Evolutionary conservation across 2,329 filamentous ascomycete species (phyloP), one percentile per base, ranked within the genome.

Genomic region (Cordyceps cicadae): DNA sequence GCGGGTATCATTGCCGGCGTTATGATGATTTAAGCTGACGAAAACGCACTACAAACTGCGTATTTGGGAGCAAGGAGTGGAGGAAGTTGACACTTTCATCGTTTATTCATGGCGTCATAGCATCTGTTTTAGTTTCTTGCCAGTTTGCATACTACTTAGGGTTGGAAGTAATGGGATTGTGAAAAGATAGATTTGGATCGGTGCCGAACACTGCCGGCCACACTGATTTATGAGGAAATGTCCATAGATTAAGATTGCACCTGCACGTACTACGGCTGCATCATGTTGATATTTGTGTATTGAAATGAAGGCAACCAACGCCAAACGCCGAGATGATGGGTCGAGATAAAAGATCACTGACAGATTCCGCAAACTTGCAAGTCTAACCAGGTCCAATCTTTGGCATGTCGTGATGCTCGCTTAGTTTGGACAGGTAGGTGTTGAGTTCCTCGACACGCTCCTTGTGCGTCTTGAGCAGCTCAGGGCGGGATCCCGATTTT

Each of bases 381-480:
- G 21, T 52, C 72, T 75, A 86, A 45, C 83, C 83, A 0, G 83
- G 83, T 12, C 83, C 83, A 61, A 86, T 86, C 76, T 85, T 85
- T 67, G 83, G 83, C 92, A 99, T 99, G 72, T 99, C 94, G 74
- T 99, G 93, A 76, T 99, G 94, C 76, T 99, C 94, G 75, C 90
- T 96, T 69, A 99, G 76, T 66, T 87, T 89, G 65, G 90, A 94
- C 41, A 99, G 78, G 72, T 97, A 97, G 64, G 89, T 90, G 72
- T 99, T 99, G 67, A 97, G 78, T 72, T 97, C 92, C 73, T 97
- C 92, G 49, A 99, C 93, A 12, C 91, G 86, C 77, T 99, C 90
- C 73, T 97, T 97, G 75, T 99, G 94, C 34, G 92, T 96, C 80
- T 97, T 97, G 66, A 93, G 84, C 17, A 95, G 87, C 71, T 97